Evolutionary conservation across 805 yeast genomes (phyloP).

Genomic region (Pichia phayaonensis): DNA sequence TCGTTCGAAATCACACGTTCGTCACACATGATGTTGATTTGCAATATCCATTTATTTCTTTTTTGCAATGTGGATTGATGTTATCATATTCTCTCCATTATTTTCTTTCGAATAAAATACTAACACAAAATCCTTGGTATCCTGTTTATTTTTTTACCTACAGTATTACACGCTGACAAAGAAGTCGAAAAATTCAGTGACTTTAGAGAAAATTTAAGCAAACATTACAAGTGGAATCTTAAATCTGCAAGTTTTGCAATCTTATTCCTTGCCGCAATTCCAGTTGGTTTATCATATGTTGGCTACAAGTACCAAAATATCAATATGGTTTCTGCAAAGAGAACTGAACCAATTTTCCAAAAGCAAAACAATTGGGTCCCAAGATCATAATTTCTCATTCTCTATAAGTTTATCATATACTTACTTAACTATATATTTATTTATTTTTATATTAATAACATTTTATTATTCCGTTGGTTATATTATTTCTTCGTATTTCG

Average conservation of each 20-base stretch:
- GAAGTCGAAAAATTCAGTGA: constrained; percentile 26
- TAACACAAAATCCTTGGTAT: not conserved
- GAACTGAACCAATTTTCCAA: constrained; percentile 23
- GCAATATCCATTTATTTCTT: too few species aligned
- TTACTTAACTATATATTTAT: not conserved
- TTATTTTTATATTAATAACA: not conserved
- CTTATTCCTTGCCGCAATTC: constrained; percentile 26
- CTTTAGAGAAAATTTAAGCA: constrained; percentile 26
- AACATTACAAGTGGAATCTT: constrained; percentile 25
- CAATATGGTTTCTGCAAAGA: constrained; percentile 23
- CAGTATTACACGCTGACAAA: constrained; percentile 27
- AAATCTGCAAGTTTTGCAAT: constrained; percentile 24
- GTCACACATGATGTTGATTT: too few species aligned
- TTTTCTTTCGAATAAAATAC: not conserved
- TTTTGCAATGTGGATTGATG: too few species aligned
- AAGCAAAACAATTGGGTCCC: constrained; percentile 22
- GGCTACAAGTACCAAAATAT: constrained; percentile 27
- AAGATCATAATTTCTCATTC: constrained; percentile 14
- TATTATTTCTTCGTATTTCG: not conserved
- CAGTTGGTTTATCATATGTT: constrained; percentile 26
- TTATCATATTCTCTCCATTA: not conserved
- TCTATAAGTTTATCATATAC: not conserved
- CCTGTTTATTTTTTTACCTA: not conserved
- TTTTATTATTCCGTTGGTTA: not conserved
- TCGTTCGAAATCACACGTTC: too few species aligned